Conservation (phyloP, 495 filamentous ascomycete genomes). For the Aspergillus saccharolyticus region DNA sequence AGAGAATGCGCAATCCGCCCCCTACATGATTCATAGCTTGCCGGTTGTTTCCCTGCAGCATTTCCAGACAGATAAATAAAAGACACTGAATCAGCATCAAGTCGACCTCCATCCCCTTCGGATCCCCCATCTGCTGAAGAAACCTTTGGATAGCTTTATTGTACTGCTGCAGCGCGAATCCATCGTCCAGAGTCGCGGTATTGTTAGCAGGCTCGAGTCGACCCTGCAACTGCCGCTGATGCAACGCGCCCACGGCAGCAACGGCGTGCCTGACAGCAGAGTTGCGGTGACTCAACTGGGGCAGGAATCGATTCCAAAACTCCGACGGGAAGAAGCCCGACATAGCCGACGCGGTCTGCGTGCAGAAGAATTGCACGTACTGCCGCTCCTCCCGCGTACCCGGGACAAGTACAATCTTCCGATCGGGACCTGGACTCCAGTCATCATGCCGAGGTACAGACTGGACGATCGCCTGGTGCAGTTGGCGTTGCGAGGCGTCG, state of each 20-base stretch:
- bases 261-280: constrained; percentile 15
- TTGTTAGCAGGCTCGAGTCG: not conserved
- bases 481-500: constrained; percentile 8
- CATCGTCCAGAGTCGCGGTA: not conserved
- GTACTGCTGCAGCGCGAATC: constrained; percentile 14
- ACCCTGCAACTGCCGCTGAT: not conserved
- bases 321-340: constrained; percentile 14
- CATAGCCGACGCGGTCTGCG: constrained; percentile 5
- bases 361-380: constrained; percentile 13
- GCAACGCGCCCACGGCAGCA: constrained; percentile 13
- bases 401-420: constrained; percentile 11
- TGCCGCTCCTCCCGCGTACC: constrained; percentile 13
- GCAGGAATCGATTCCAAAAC: constrained; percentile 15
- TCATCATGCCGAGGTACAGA: not conserved
- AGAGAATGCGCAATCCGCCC: constrained; percentile 17
- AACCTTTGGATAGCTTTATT: constrained; percentile 22
- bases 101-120: constrained; percentile 8
- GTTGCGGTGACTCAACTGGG: constrained; percentile 15
- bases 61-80: constrained; percentile 28
- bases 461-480: constrained; percentile 3
- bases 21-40: constrained; percentile 17
- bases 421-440: constrained; percentile 3
- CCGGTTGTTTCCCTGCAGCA: constrained; percentile 18
- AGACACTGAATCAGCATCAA: constrained; percentile 23
- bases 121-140: constrained; percentile 8